phyloP scores from a whole-genome alignment of 768 basidiomycete genomes.

The Crucibulum laeve region DNA sequence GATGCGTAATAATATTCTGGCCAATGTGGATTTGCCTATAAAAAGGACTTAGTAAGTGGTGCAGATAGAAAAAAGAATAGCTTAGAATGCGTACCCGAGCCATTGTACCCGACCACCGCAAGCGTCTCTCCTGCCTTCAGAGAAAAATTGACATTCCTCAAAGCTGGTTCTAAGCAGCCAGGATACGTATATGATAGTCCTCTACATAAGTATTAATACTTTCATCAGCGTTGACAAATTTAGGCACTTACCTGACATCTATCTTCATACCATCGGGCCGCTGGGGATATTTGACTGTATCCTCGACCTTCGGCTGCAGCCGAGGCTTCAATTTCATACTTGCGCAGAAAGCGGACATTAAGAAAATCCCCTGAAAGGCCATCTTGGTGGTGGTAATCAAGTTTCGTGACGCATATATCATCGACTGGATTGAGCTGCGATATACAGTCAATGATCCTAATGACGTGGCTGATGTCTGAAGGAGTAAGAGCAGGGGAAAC shows the following conservation, averaged over 20 bases:
- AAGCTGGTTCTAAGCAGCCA: constrained; percentile 59
- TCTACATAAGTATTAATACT: constrained; percentile 13
- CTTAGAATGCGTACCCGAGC: constrained; percentile 54
- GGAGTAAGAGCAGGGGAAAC: constrained; percentile 72
- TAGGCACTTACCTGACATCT: constrained; percentile 52
- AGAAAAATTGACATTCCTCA: constrained; percentile 66
- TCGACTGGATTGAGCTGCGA: constrained; percentile 69
- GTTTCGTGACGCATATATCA: constrained; percentile 62
- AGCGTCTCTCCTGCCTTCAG: constrained; percentile 74
- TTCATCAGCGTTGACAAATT: constrained; percentile 3
- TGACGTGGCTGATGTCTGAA: constrained; percentile 69
- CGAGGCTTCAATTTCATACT: constrained; percentile 67
- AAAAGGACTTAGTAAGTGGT: constrained; percentile 8
- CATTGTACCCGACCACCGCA: constrained; percentile 84
- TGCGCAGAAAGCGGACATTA: constrained; percentile 83
- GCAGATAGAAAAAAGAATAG: constrained; percentile 8
- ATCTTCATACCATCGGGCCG: constrained; percentile 61
- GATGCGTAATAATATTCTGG: constrained; percentile 76
- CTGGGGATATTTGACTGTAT: constrained; percentile 43
- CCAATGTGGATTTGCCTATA: constrained; percentile 82
- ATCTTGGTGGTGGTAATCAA: constrained; percentile 60
- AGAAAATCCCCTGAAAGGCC: constrained; percentile 83
- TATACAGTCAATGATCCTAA: constrained; percentile 82
- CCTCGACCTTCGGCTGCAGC: constrained; percentile 57
- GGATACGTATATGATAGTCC: constrained; percentile 74